Conservation (phyloP, 1,284 basidiomycete genomes). For the Naganishia albida region DNA sequence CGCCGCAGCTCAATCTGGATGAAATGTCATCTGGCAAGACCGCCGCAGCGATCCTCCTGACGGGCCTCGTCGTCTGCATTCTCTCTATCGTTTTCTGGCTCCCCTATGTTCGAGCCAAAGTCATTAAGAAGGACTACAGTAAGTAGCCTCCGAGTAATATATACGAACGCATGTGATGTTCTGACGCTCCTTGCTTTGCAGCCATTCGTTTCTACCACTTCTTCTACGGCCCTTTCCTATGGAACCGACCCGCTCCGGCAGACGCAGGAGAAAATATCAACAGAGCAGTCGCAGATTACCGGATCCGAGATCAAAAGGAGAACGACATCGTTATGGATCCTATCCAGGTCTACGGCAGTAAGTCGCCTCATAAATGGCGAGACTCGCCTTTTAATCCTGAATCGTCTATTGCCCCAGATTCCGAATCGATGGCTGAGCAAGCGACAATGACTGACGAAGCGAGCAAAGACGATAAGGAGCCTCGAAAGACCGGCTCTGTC, state of each 20-base stretch:
- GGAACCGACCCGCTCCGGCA: conserved; percentile 52
- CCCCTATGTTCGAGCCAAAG: conserved; percentile 57
- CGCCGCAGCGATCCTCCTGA: conserved; percentile 55
- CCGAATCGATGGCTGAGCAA: conserved; percentile 13
- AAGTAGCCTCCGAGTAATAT: not conserved
- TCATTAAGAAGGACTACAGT: conserved; percentile 57
- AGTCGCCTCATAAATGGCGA: not conserved
- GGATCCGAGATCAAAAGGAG: conserved; percentile 38
- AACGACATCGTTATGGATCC: conserved; percentile 22
- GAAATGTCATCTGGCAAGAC: conserved; percentile 47
- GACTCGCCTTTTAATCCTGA: not conserved
- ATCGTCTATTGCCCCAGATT: not conserved
- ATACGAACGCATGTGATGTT: not conserved
- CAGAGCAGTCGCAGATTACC: conserved; percentile 54
- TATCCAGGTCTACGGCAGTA: conserved; percentile 16
- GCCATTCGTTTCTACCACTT: conserved; percentile 55
- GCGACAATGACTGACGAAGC: conserved; percentile 1
- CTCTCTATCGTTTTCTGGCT: conserved; percentile 57
- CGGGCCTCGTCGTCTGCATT: conserved; percentile 51
- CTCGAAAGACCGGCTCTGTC: not conserved
- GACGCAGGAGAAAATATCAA: conserved; percentile 40
- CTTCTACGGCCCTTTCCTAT: conserved; percentile 57
- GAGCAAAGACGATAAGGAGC: conserved; percentile 1
- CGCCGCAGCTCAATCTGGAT: conserved; percentile 53
- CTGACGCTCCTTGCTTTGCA: conserved; percentile 9